Conservation (phyloP, 2,329 filamentous ascomycete species). For the Chaetomium strumarium region DNA sequence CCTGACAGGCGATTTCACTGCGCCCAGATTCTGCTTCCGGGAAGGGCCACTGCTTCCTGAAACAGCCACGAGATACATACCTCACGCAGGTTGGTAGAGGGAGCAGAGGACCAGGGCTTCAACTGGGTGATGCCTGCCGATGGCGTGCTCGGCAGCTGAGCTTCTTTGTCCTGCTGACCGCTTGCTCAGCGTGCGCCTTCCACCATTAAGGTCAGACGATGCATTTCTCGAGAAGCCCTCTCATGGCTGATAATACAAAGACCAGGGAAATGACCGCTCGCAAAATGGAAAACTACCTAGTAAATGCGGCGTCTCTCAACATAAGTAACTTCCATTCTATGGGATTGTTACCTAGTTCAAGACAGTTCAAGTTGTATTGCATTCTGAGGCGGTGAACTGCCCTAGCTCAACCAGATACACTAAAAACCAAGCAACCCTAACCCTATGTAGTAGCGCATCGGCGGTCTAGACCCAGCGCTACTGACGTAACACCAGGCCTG, state of each 20-base stretch:
- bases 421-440: too few relatives aligned
- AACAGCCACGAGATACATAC: neutral
- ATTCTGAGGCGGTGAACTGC: neutral
- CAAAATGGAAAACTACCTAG: too few relatives aligned
- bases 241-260: too few relatives aligned
- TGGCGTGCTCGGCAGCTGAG: neutral
- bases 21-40: too few relatives aligned
- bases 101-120: neutral
- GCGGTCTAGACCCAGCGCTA: neutral
- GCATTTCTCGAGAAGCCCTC: too few relatives aligned
- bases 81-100: neutral
- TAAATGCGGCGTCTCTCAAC: too few relatives aligned
- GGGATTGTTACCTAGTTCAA: too few relatives aligned
- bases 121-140: neutral
- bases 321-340: too few relatives aligned
- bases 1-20: too few relatives aligned
- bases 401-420: too few relatives aligned
- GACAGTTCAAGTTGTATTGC: neutral
- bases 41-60: too few relatives aligned
- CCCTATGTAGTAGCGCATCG: neutral
- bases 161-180: constrained; percentile 13
- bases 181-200: constrained; percentile 5
- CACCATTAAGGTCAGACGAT: neutral
- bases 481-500: neutral
- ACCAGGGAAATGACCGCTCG: too few relatives aligned